Percentiles rank a stretch among this genome's conserved stretches.
phyloP scores from a whole-genome alignment of 2,329 filamentous ascomycete species.

The Fusarium longipes region DNA sequence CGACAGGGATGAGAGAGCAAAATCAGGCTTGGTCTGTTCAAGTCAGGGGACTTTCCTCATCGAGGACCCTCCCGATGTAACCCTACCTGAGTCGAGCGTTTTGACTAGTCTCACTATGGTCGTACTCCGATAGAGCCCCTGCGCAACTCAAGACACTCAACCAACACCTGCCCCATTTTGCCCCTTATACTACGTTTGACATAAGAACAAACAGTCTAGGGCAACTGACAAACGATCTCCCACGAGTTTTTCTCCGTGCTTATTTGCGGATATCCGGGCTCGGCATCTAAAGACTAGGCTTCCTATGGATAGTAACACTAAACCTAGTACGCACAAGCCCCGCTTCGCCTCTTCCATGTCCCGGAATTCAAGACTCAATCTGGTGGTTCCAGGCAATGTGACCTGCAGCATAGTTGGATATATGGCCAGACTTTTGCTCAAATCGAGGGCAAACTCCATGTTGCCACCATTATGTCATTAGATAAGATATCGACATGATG shows the following conservation, averaged over 20 bases:
- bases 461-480: not conserved
- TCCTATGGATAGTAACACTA: not conserved
- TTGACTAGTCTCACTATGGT: conserved; percentile 1
- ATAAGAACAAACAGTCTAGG: not conserved
- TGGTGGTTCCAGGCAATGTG: not conserved
- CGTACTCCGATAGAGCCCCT: not conserved
- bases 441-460: not conserved
- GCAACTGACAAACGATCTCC: not conserved
- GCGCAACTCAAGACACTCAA: not conserved
- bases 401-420: not conserved
- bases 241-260: not conserved
- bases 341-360: not conserved
- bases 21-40: not conserved
- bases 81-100: not conserved
- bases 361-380: not conserved
- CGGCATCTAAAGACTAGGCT: not conserved
- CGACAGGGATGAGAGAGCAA: not conserved
- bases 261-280: not conserved
- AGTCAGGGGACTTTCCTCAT: not conserved
- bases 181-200: conserved; percentile 3
- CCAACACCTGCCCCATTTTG: conserved; percentile 2
- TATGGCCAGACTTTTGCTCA: not conserved
- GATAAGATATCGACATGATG: not conserved
- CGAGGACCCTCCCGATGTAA: not conserved
- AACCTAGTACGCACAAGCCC: not conserved